Evolutionary conservation across 352 stramenopile genomes (phyloP).

Genomic region (Phytophthora europaea): DNA sequence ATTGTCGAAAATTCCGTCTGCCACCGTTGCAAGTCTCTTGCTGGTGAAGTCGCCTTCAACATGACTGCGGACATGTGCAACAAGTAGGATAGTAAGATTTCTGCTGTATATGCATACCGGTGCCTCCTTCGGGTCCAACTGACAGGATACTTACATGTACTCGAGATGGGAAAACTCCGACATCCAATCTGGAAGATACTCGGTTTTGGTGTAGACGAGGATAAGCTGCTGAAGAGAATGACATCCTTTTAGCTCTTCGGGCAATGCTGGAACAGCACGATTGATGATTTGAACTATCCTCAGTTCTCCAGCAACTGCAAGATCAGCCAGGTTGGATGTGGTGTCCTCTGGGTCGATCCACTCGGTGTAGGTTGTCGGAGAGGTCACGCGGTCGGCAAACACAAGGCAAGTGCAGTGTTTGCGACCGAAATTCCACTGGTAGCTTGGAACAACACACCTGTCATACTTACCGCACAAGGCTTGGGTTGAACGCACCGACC

Average conservation of each 20-base stretch:
- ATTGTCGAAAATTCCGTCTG: slow-evolving; percentile 34
- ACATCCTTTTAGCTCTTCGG: slow-evolving; percentile 36
- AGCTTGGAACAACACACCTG: not conserved
- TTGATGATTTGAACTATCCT: slow-evolving; percentile 55
- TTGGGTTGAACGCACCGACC: not conserved
- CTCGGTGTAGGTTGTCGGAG: slow-evolving; percentile 33
- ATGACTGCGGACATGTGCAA: slow-evolving; percentile 15
- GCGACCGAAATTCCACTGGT: not conserved
- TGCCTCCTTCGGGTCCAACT: not conserved
- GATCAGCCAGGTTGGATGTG: slow-evolving; percentile 24
- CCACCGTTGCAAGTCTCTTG: slow-evolving; percentile 26
- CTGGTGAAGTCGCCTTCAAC: slow-evolving; percentile 47
- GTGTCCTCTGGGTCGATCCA: slow-evolving; percentile 43
- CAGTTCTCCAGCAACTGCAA: slow-evolving; percentile 42
- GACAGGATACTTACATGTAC: slow-evolving; percentile 38
- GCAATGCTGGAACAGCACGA: slow-evolving; percentile 36
- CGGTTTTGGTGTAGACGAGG: slow-evolving; percentile 42
- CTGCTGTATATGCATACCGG: too few relatives aligned
- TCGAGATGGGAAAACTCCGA: slow-evolving; percentile 34
- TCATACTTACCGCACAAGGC: not conserved
- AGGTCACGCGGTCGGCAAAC: slow-evolving; percentile 11
- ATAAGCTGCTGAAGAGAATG: slow-evolving; percentile 37
- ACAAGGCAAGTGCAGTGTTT: not conserved
- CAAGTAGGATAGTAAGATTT: not conserved
- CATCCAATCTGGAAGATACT: slow-evolving; percentile 26